Evolutionary conservation across 176 grass and related monocot genomes (phyloP).

Genomic region (Panicum miliaceum): DNA sequence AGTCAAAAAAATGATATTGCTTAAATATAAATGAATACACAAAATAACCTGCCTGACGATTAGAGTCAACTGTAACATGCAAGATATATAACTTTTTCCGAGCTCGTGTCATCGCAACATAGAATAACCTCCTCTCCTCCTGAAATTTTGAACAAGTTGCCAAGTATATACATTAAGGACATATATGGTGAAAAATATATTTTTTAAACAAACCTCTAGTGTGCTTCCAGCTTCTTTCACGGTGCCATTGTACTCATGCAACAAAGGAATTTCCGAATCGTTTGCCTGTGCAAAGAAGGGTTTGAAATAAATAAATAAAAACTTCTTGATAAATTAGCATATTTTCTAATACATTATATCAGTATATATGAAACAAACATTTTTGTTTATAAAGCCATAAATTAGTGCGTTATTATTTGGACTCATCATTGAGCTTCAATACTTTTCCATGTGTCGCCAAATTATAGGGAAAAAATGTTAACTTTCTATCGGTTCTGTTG

Average conservation of each 20-base stretch:
- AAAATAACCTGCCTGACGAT: conserved; percentile 65
- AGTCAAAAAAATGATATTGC: conserved; percentile 27
- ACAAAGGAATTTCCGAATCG: conserved; percentile 90
- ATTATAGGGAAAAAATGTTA: not conserved
- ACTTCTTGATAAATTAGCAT: not conserved
- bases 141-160: conserved; percentile 41
- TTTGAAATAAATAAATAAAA: conserved; percentile 1
- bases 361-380: conserved; percentile 4
- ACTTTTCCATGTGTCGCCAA: not conserved
- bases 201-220: conserved; percentile 65
- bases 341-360: conserved; percentile 4
- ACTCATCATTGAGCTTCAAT: not conserved
- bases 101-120: conserved; percentile 96
- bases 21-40: conserved; percentile 32
- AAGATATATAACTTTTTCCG: conserved; percentile 85
- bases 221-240: conserved; percentile 58
- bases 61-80: conserved; percentile 78
- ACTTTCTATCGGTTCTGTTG: not conserved
- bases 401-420: not conserved
- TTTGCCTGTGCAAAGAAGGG: conserved; percentile 65
- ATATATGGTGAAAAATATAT: conserved; percentile 22
- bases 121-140: conserved; percentile 94
- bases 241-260: conserved; percentile 79
- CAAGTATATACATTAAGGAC: conserved; percentile 21
- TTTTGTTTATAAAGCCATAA: not conserved